Percentiles rank a stretch among this genome's conserved stretches.
Conservation (phyloP, 2,329 filamentous ascomycete genomes). For the Aspergillus fructus region DNA sequence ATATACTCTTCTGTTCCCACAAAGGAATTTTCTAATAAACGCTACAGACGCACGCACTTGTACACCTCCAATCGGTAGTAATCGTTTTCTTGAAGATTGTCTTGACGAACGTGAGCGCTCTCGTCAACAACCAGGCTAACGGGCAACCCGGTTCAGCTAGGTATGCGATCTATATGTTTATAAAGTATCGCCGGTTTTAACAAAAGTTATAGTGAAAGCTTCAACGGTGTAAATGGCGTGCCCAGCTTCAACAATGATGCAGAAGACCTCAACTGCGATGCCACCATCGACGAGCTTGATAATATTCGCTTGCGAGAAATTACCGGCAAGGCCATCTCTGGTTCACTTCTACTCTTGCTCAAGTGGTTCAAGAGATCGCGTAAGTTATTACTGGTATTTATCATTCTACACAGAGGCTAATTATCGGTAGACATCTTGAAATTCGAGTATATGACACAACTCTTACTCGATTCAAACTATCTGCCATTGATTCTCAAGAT, state of each 20-base stretch:
- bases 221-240: slow-evolving; percentile 26
- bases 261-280: slow-evolving; percentile 31
- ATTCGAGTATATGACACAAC: slow-evolving; percentile 91
- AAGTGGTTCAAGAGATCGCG: slow-evolving; percentile 97
- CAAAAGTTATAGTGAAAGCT: slow-evolving; percentile 23
- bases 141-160: slow-evolving; percentile 47
- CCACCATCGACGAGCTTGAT: slow-evolving; percentile 72
- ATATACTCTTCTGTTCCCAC: neutral
- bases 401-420: slow-evolving; percentile 8
- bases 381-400: slow-evolving; percentile 49
- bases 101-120: slow-evolving; percentile 80
- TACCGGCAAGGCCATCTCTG: slow-evolving; percentile 86
- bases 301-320: slow-evolving; percentile 81
- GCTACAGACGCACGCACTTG: slow-evolving; percentile 67
- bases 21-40: neutral
- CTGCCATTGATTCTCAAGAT: slow-evolving; percentile 88
- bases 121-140: slow-evolving; percentile 64
- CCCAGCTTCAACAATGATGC: slow-evolving; percentile 19
- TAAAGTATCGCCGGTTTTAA: neutral
- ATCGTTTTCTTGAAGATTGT: slow-evolving; percentile 91
- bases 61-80: slow-evolving; percentile 86
- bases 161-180: slow-evolving; percentile 36
- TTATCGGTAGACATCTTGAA: slow-evolving; percentile 73
- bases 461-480: slow-evolving; percentile 93
- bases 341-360: slow-evolving; percentile 77